These are phyloP conservation scores for Echria macrotheca DNA, from an alignment of 495 filamentous ascomycete genomes.

Conservation along the genomic window DNA sequence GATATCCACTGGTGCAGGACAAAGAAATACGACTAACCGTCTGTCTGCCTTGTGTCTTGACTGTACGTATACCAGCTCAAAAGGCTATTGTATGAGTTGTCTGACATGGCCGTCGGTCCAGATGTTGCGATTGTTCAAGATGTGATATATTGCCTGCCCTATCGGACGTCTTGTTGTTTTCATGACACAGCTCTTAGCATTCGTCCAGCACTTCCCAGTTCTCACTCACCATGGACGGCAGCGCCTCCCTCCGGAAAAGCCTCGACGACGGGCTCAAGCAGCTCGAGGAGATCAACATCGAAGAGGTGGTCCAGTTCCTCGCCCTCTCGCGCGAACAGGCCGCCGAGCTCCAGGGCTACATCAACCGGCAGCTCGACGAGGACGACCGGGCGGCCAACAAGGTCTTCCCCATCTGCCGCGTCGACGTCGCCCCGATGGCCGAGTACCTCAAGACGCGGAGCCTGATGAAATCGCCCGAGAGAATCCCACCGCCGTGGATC, in stretches of 20 bases:
- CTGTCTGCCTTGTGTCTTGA: no score
- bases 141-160: no score
- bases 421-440: slow-evolving; percentile 4
- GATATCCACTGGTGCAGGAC: background rate
- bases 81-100: no score
- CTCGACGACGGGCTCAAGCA: background rate
- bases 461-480: no score
- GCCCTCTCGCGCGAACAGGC: slow-evolving; percentile 12
- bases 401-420: background rate
- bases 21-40: slow-evolving; percentile 4
- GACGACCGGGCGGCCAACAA: background rate
- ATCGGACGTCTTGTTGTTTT: no score
- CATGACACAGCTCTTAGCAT: no score
- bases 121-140: no score
- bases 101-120: no score
- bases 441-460: slow-evolving; percentile 1
- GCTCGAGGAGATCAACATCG: background rate
- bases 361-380: slow-evolving; percentile 16
- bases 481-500: background rate
- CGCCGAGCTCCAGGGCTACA: slow-evolving; percentile 20
- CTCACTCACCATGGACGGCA: background rate
- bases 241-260: background rate
- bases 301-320: background rate
- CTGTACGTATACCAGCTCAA: no score
- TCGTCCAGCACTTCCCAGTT: background rate